These are phyloP conservation scores for Avena eriantha DNA, from an alignment of 176 grass and related monocot species.

Conservation along the genomic window DNA sequence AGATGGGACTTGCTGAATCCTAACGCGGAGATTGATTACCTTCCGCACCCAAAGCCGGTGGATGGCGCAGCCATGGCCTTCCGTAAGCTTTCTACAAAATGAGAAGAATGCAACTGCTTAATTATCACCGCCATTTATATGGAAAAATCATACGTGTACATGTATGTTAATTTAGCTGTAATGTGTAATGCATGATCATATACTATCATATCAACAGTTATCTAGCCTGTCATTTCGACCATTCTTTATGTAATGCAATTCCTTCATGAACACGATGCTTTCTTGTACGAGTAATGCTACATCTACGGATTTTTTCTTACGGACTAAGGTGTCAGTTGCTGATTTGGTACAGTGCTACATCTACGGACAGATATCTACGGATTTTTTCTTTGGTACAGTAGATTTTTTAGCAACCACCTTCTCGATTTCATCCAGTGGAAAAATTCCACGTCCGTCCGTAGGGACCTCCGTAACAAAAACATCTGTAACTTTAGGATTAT, in stretches of 20 bases:
- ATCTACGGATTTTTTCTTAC: too few species aligned
- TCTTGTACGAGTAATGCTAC: too few species aligned
- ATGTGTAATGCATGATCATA: neutral
- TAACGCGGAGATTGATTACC: neutral
- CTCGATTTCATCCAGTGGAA: too few species aligned
- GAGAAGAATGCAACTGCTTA: neutral
- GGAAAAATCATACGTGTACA: neutral
- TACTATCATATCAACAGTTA: neutral
- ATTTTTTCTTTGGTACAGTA: too few species aligned
- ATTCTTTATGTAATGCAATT: neutral
- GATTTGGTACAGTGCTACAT: too few species aligned
- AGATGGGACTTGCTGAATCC: slow-evolving; percentile 48
- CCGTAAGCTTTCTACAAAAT: neutral
- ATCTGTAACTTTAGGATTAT: too few species aligned
- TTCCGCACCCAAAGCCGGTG: slow-evolving; percentile 26
- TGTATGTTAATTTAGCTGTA: neutral
- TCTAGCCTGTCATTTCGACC: neutral
- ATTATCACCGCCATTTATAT: neutral
- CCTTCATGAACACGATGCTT: too few species aligned
- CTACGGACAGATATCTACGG: too few species aligned
- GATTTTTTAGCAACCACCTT: too few species aligned
- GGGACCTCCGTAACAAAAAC: too few species aligned
- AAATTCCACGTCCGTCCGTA: too few species aligned
- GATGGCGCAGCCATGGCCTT: neutral
- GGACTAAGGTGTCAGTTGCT: too few species aligned